Percentiles rank a stretch among this genome's conserved stretches.
These are phyloP conservation scores for Geotrichum aggregatum DNA, from an alignment of 1,139 yeast species.

Conservation along the genomic window DNA sequence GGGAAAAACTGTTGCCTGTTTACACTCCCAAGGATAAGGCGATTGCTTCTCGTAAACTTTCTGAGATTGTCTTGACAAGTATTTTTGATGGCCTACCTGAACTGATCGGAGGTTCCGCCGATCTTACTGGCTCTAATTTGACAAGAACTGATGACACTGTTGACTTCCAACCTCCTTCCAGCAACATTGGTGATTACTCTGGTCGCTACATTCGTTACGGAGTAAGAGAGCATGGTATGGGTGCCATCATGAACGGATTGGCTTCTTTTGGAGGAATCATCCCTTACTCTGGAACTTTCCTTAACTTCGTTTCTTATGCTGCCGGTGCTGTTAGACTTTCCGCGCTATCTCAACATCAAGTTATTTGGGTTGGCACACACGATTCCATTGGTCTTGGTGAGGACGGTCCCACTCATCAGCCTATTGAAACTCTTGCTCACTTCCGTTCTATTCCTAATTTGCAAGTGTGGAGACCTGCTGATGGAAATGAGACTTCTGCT, in stretches of 20 bases:
- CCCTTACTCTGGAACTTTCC: conserved; percentile 96
- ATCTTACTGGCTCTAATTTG: conserved; percentile 94
- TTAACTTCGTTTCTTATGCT: conserved; percentile 96
- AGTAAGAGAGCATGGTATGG: conserved; percentile 99
- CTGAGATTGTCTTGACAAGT: conserved; percentile 72
- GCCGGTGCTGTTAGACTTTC: conserved; percentile 96
- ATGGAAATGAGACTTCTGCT: conserved; percentile 98
- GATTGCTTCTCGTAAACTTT: conserved; percentile 91
- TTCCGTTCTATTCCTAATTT: conserved; percentile 95
- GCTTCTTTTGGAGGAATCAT: conserved; percentile 92
- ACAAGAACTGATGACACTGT: conserved; percentile 81
- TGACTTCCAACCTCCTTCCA: conserved; percentile 89
- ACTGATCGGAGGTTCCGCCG: conserved; percentile 97
- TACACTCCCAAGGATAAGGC: conserved; percentile 78
- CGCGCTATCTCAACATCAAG: conserved; percentile 90
- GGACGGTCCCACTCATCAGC: conserved; percentile 99
- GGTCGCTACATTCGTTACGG: conserved; percentile 98
- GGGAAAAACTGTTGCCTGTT: conserved; percentile 75
- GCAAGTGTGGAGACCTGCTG: conserved; percentile 99
- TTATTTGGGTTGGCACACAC: conserved; percentile 97
- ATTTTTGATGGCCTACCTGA: conserved; percentile 73
- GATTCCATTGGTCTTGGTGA: conserved; percentile 99
- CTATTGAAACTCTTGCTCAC: conserved; percentile 97
- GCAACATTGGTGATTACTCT: conserved; percentile 76
- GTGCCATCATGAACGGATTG: conserved; percentile 97